Conservation (phyloP, 768 basidiomycete genomes). For the Tricholoma matsutake region DNA sequence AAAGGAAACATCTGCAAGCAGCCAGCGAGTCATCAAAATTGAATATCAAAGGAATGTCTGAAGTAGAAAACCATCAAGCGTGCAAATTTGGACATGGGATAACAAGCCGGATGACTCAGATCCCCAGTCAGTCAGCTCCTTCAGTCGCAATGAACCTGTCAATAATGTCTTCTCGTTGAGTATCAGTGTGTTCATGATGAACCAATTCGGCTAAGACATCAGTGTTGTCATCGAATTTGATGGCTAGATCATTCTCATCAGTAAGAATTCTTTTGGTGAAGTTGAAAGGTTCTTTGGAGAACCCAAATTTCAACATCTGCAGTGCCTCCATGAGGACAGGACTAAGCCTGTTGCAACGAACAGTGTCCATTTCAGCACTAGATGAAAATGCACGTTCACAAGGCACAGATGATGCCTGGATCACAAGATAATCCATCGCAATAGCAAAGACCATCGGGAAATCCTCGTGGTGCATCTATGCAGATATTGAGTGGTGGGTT, state of each 20-base stretch:
- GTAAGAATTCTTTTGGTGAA: neutral
- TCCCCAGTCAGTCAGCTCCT: neutral
- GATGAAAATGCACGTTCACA: slow-evolving; percentile 19
- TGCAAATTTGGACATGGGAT: too few species aligned
- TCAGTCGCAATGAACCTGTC: neutral
- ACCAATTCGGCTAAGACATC: neutral
- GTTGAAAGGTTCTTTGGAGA: neutral
- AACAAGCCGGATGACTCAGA: too few species aligned
- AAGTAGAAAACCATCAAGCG: too few species aligned
- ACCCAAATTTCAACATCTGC: slow-evolving; percentile 16
- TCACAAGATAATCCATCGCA: slow-evolving; percentile 9
- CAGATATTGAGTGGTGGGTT: neutral
- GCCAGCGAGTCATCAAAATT: too few species aligned
- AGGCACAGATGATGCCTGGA: slow-evolving; percentile 18
- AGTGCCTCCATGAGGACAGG: slow-evolving; percentile 19
- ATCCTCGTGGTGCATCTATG: neutral
- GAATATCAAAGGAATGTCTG: too few species aligned
- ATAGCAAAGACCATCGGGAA: slow-evolving; percentile 1
- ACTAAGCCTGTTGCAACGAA: slow-evolving; percentile 8
- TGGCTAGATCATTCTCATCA: neutral
- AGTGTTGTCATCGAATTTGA: neutral
- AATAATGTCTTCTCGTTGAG: neutral
- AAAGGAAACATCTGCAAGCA: too few species aligned
- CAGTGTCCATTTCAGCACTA: slow-evolving; percentile 11
- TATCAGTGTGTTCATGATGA: neutral